Conservation (phyloP, 2,329 filamentous ascomycete genomes). For the Ciborinia camelliae region DNA sequence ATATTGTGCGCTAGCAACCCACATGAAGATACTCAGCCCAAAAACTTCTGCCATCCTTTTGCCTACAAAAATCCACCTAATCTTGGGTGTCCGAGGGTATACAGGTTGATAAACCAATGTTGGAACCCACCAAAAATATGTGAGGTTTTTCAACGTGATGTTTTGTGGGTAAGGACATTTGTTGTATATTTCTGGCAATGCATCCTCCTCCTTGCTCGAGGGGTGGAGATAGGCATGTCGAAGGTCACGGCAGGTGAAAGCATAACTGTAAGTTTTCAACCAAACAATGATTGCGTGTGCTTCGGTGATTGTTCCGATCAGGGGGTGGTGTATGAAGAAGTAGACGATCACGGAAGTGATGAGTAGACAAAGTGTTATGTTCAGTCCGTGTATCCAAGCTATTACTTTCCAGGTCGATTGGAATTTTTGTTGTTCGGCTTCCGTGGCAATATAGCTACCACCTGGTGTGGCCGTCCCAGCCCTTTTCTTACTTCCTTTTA, state of each 20-base stretch:
- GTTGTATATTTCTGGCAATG: conserved; percentile 77
- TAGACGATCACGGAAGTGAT: conserved; percentile 86
- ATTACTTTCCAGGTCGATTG: conserved; percentile 75
- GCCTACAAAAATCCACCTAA: conserved; percentile 83
- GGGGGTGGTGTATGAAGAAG: conserved; percentile 84
- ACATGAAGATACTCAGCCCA: conserved; percentile 82
- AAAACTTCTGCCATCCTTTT: conserved; percentile 79
- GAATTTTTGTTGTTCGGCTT: conserved; percentile 59
- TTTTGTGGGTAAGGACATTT: conserved; percentile 86
- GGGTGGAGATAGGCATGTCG: conserved; percentile 87
- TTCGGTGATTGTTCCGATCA: conserved; percentile 88
- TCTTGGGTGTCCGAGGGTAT: conserved; percentile 78
- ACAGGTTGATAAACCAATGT: conserved; percentile 96
- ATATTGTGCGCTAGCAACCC: conserved; percentile 93
- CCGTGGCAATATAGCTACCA: conserved; percentile 35
- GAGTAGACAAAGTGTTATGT: conserved; percentile 75
- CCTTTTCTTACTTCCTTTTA: conserved; percentile 51
- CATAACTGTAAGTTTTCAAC: conserved; percentile 94
- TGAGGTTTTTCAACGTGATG: conserved; percentile 81
- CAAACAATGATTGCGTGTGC: conserved; percentile 92
- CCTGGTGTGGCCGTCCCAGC: conserved; percentile 36
- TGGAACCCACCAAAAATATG: conserved; percentile 97
- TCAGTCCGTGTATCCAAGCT: conserved; percentile 76
- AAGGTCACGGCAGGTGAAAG: conserved; percentile 92
- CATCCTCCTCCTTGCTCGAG: conserved; percentile 59